These are phyloP conservation scores for Notholithocarpus densiflorus DNA, from an alignment of 306 rosid genomes.

Conservation along the genomic window DNA sequence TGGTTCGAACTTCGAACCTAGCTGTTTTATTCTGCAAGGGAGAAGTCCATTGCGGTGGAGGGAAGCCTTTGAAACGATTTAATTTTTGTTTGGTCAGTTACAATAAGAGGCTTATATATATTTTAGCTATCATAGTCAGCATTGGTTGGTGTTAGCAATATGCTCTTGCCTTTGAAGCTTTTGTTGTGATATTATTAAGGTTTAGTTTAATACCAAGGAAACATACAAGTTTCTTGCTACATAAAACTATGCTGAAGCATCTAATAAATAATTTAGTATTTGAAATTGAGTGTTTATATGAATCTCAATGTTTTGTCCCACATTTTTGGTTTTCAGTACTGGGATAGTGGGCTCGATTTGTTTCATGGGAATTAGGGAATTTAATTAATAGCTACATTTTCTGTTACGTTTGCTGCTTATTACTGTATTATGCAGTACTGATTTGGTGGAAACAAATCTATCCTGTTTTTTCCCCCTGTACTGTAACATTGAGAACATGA, in stretches of 20 bases:
- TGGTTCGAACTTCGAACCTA: too few species aligned
- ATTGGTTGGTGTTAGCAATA: not conserved
- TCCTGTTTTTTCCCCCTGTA: not conserved
- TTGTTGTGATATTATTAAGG: not conserved
- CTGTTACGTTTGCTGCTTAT: not conserved
- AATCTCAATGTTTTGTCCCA: not conserved
- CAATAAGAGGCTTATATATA: too few species aligned
- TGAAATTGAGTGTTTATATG: not conserved
- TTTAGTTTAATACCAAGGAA: not conserved
- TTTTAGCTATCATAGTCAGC: not conserved
- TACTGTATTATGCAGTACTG: not conserved
- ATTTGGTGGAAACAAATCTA: not conserved
- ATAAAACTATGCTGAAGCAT: not conserved
- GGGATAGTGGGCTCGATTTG: not conserved
- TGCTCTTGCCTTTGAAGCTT: not conserved
- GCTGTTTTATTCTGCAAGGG: too few species aligned
- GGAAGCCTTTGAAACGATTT: too few species aligned
- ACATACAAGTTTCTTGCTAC: not conserved
- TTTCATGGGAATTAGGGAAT: not conserved
- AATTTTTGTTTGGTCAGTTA: too few species aligned
- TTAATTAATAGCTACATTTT: not conserved
- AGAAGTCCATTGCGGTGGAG: too few species aligned
- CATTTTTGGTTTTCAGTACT: not conserved
- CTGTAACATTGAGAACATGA: not conserved
- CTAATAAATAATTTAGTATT: not conserved